Evolutionary conservation across 2,329 filamentous ascomycete genomes (phyloP), one percentile per base, ranked within the genome.

Genomic region (Tolypocladium inflatum): DNA sequence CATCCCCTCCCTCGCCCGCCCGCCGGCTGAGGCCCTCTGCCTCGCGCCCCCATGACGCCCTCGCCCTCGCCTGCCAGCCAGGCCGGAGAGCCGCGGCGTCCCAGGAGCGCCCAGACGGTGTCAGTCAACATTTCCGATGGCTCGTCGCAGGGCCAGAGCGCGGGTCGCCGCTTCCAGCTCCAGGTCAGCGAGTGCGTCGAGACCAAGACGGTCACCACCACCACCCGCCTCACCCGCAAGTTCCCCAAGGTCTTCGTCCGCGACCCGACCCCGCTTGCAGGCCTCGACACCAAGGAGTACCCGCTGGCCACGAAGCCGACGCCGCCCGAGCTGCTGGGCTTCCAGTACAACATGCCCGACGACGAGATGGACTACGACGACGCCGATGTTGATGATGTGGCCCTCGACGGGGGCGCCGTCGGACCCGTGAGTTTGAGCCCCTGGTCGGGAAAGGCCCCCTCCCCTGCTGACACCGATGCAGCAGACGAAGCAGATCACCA

Each of bases 201-300:
- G 73, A 87, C 84, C 19, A 86, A 84, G 70, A 87, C 83, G 13
- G 85, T 96, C 61, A 96, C 92, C 1, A 97, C 93, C 0, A 97
- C 92, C 0, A 97, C 91, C 0, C 96, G 91, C 0, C 95, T 92
- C 1, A 90, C 91, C 63, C 86, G 71, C 80, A 90, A 73, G 73
- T 95, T 94, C 64, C 92, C 93, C 53, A 91, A 91, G n/a, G 78
- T 97, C 59, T 79, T 90, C 58, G 84, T 96, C 64, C 86, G 85
- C 63, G 83, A 89, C 59, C 88, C 90, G 30, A 83, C 84, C 56
- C 83, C 85, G 55, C 80, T 91, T 39, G 78, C 82, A 59, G 81
- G 86, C 57, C 83, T 96, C 59, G 91, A 97, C 72, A 80, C 88
- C 17, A 96, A 95, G 71, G 85, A 94, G 66, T 99, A 96, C 71